Evolutionary conservation across 1,139 yeast species (phyloP).

Genomic region (Zygosaccharomyces sapae): DNA sequence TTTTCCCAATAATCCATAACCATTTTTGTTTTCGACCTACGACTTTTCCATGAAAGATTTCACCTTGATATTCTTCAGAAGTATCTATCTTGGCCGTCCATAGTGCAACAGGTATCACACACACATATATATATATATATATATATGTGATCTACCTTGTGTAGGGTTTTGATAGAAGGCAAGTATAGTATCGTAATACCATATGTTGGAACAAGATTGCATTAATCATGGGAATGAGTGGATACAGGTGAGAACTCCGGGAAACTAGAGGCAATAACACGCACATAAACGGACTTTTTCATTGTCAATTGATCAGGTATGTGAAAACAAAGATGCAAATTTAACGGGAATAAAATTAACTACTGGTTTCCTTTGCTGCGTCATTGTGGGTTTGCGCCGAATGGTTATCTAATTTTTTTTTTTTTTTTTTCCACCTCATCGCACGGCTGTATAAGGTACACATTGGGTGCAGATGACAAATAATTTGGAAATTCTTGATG

Average conservation of each 20-base stretch:
- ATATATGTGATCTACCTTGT: not conserved
- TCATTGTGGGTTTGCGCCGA: not conserved
- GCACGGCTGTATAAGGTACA: not conserved
- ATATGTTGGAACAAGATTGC: not conserved
- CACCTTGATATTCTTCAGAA: not conserved
- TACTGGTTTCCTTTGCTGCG: not conserved
- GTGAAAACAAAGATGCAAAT: not conserved
- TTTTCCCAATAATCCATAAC: not conserved
- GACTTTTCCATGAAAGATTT: not conserved
- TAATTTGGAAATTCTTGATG: not conserved
- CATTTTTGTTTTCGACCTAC: not conserved
- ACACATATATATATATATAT: not conserved
- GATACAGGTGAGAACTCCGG: not conserved
- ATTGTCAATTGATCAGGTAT: not conserved
- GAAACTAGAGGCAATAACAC: not conserved
- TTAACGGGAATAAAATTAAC: not conserved
- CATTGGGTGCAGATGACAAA: not conserved
- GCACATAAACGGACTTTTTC: not conserved
- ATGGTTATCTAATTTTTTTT: not conserved
- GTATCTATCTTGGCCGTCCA: no score
- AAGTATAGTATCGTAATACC: not conserved
- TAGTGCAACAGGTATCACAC: not conserved
- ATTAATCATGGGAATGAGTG: not conserved
- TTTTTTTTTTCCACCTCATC: not conserved
- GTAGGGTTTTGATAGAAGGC: no score